Conservation (phyloP, 306 rosid genomes). For the Quercus aquifolioides region DNA sequence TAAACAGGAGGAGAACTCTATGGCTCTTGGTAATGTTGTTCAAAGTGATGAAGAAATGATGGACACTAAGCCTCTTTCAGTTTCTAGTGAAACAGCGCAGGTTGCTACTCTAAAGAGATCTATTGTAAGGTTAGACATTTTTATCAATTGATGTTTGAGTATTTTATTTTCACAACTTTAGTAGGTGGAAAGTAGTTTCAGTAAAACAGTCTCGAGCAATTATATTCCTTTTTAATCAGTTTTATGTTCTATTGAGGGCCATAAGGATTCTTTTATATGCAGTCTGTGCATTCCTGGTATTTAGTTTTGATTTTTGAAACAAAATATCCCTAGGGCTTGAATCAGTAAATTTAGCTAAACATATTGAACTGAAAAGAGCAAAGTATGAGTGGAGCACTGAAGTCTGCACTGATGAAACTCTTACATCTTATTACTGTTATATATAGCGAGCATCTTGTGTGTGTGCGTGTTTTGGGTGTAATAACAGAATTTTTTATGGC, state of each 20-base stretch:
- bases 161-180: slow-evolving; percentile 9
- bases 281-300: background rate
- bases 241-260: background rate
- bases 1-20: slow-evolving; percentile 62
- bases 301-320: background rate
- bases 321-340: background rate
- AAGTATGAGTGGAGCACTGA: background rate
- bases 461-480: background rate
- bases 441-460: background rate
- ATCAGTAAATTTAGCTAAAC: background rate
- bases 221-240: slow-evolving; percentile 10
- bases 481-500: background rate
- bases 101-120: slow-evolving; percentile 60
- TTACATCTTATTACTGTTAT: background rate
- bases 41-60: slow-evolving; percentile 78
- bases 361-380: too few species aligned
- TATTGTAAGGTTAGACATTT: slow-evolving; percentile 59
- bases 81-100: slow-evolving; percentile 49
- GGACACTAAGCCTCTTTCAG: slow-evolving; percentile 59
- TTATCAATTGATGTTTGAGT: slow-evolving; percentile 15
- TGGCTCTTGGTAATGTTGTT: slow-evolving; percentile 28
- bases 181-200: slow-evolving; percentile 6
- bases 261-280: background rate
- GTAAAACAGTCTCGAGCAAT: background rate
- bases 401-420: background rate